Percentiles rank a stretch among this genome's conserved stretches.
phyloP scores from a whole-genome alignment of 768 basidiomycete species.

The Crassisporium funariophilum region DNA sequence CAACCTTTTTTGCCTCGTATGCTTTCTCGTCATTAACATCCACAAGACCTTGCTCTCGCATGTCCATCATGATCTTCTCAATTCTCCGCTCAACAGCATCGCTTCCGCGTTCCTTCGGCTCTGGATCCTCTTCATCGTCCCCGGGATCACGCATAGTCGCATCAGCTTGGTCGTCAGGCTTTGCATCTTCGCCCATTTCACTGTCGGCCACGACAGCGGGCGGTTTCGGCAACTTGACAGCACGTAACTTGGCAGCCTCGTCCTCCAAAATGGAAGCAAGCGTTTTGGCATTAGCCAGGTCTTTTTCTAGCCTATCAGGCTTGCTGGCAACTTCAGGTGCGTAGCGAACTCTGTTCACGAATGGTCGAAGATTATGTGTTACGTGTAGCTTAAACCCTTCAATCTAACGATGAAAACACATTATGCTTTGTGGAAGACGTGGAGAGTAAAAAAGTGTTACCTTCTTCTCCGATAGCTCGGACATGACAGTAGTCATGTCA shows the following conservation, averaged over 20 bases:
- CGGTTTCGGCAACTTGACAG: conserved; percentile 33
- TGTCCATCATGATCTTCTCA: conserved; percentile 71
- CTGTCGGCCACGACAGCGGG: conserved; percentile 18
- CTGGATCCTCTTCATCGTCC: conserved; percentile 52
- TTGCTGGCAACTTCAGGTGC: conserved; percentile 82
- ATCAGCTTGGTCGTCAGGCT: conserved; percentile 27
- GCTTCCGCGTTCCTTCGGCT: conserved; percentile 66
- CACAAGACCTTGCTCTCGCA: conserved; percentile 64
- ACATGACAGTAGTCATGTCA: conserved; percentile 75
- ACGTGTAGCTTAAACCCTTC: conserved; percentile 95
- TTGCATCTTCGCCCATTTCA: conserved; percentile 21
- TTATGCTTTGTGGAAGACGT: conserved; percentile 3
- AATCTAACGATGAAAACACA: conserved; percentile 53
- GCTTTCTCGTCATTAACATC: conserved; percentile 65
- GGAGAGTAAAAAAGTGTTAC: conserved; percentile 39
- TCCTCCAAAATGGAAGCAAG: conserved; percentile 78
- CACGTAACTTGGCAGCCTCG: conserved; percentile 58
- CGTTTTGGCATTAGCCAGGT: conserved; percentile 72
- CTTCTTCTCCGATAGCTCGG: conserved; percentile 82
- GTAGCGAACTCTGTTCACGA: conserved; percentile 74
- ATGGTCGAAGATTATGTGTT: conserved; percentile 76
- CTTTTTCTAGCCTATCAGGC: conserved; percentile 79
- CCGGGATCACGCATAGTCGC: conserved; percentile 31
- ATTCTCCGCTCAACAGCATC: conserved; percentile 83
- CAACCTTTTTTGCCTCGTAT: conserved; percentile 72